phyloP scores from a whole-genome alignment of 1,284 basidiomycete species.

The Cryptococcus neoformans region DNA sequence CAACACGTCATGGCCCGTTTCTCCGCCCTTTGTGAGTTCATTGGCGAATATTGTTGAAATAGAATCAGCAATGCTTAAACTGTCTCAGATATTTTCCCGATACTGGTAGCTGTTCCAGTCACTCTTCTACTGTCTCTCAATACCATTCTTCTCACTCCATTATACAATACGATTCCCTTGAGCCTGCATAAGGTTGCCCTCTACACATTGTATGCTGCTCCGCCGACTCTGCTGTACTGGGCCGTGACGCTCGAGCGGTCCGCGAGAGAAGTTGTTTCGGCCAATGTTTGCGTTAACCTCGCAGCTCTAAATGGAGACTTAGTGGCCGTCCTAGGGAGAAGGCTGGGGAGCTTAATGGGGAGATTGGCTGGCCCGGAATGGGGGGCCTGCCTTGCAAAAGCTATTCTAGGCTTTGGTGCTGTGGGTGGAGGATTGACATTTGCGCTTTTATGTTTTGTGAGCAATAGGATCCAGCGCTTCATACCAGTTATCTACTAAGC shows the following conservation, averaged over 20 bases:
- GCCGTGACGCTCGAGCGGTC: slow-evolving; percentile 3
- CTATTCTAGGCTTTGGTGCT: slow-evolving; percentile 15
- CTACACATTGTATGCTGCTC: slow-evolving; percentile 12
- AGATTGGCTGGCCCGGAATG: slow-evolving; percentile 16
- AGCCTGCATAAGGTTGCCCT: slow-evolving; percentile 13
- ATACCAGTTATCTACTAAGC: not conserved
- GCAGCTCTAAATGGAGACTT: slow-evolving; percentile 26
- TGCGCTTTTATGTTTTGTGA: slow-evolving; percentile 30
- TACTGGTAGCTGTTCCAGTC: slow-evolving; percentile 16
- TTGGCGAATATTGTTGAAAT: not conserved
- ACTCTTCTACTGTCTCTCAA: slow-evolving; percentile 24
- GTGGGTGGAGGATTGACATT: slow-evolving; percentile 21
- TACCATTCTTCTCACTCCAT: slow-evolving; percentile 20
- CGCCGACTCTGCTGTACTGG: slow-evolving; percentile 20
- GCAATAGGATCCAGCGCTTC: not conserved
- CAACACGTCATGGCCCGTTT: slow-evolving; percentile 16
- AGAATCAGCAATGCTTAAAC: not conserved
- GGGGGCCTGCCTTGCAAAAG: slow-evolving; percentile 16
- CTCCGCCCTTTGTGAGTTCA: slow-evolving; percentile 18
- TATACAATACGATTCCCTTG: slow-evolving; percentile 32
- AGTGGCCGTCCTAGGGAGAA: slow-evolving; percentile 21
- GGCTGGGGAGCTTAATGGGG: slow-evolving; percentile 22
- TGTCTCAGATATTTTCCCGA: slow-evolving; percentile 22
- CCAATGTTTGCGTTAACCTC: slow-evolving; percentile 22
- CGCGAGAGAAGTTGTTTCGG: slow-evolving; percentile 14